Evolutionary conservation across 2,329 filamentous ascomycete genomes (phyloP), one percentile per base, ranked within the genome.

Genomic region (Aspergillus sp.): DNA sequence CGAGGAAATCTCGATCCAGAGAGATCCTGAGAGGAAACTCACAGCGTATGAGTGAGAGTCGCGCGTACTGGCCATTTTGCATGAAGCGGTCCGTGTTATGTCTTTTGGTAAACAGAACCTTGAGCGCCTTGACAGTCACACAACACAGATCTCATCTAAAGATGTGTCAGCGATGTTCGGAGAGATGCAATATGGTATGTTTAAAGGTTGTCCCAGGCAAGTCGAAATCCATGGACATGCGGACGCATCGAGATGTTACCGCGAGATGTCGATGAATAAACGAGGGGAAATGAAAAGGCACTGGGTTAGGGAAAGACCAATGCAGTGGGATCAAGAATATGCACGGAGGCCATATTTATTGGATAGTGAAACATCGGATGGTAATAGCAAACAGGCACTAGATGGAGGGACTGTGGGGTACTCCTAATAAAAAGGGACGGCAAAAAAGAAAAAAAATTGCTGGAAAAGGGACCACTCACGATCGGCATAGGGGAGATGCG

Each of bases 11-110:
- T 24, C 22, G 16, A 17, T 41, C 13, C 6, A 22, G 11, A 19
- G 16, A 11, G 6, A 16, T 30, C 5, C 6, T 30, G 16, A 24
- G 17, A 30, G 20, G 14, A 13, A 50, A 68, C 69, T 63, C 65
- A 73, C 70, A 62, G 70, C 70, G 57, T 69, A 73, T 45, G 70
- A 71, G 56, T 73, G 70, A 44, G 66, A 70, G 63, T 73, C 70
- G 54, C 70, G 70, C 57, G 69, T 71, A 58, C 68, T 71, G 54
- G 66, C 58, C 70, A 72, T 72, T 35, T 67, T 71, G 61, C 63
- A 59, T 58, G 57, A 52, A 55, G 26, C 10, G 20, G 22, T 20
- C 20, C 47, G 50, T 56, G 50, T 33, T 62, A 59, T 53, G 53
- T 50, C 59, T 54, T 58, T 51, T 53, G 50, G 49, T 59, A 58